phyloP scores from a whole-genome alignment of 2,329 filamentous ascomycete genomes.

The Trichophyton equinum region DNA sequence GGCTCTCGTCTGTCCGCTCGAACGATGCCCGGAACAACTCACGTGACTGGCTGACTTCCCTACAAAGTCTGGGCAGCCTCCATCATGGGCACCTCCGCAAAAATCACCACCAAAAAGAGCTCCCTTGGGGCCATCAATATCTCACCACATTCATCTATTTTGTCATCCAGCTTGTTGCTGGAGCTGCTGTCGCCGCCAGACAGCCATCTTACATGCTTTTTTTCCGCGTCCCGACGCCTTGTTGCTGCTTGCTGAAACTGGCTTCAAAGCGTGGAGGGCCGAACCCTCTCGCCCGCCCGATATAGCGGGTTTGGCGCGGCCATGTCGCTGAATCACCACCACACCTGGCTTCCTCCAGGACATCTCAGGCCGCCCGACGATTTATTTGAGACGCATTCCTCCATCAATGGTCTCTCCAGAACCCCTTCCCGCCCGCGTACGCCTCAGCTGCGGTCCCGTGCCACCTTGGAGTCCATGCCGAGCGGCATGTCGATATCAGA shows the following conservation, averaged over 20 bases:
- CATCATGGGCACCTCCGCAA: constrained; percentile 30
- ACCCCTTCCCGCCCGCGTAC: constrained; percentile 33
- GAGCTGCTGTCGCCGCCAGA: constrained; percentile 14
- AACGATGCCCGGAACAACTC: neutral
- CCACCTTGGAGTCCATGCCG: constrained; percentile 35
- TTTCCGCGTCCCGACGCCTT: constrained; percentile 15
- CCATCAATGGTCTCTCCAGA: constrained; percentile 33
- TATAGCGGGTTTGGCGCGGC: constrained; percentile 34
- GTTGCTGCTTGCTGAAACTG: constrained; percentile 23
- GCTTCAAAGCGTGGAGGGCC: constrained; percentile 33
- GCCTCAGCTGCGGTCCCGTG: constrained; percentile 33
- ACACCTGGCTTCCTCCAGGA: constrained; percentile 53
- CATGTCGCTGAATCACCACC: constrained; percentile 57
- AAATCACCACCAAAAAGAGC: constrained; percentile 28
- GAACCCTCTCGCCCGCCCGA: constrained; percentile 33
- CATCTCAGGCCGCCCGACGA: constrained; percentile 51
- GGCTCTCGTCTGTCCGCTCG: neutral
- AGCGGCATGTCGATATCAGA: constrained; percentile 38
- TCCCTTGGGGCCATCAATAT: constrained; percentile 25
- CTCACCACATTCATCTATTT: constrained; percentile 24
- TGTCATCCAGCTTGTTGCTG: constrained; percentile 20
- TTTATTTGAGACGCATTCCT: constrained; percentile 29
- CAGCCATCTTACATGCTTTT: constrained; percentile 24
- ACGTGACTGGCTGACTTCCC: constrained; percentile 11
- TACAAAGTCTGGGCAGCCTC: constrained; percentile 20